A percentile compares a stretch with the other conserved stretches of the same genome.
Conservation (phyloP, 1,284 basidiomycete genomes). For the Wallemia hederae region DNA sequence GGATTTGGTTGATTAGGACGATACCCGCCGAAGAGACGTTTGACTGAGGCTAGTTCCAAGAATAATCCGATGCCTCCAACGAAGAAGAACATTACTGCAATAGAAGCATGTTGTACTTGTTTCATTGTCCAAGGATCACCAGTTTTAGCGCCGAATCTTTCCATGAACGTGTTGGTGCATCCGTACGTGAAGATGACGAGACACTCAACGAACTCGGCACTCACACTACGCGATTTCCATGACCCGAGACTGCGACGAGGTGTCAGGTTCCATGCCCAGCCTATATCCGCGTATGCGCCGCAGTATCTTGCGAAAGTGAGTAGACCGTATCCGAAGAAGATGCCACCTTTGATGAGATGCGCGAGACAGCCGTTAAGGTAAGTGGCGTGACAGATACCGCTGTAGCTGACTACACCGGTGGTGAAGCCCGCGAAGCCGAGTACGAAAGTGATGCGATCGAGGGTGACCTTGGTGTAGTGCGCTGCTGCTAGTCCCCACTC, state of each 20-base stretch:
- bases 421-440: constrained; percentile 34
- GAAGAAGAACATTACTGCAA: constrained; percentile 70
- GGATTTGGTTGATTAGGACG: constrained; percentile 53
- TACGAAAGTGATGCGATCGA: constrained; percentile 34
- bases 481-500: constrained; percentile 4
- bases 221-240: constrained; percentile 17
- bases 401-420: constrained; percentile 44
- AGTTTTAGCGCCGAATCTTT: constrained; percentile 47
- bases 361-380: constrained; percentile 61
- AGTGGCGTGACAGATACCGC: constrained; percentile 44
- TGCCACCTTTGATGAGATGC: constrained; percentile 73
- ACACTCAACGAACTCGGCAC: constrained; percentile 69
- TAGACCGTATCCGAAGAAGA: constrained; percentile 74
- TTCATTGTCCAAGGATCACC: constrained; percentile 73
- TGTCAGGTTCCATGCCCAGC: constrained; percentile 74
- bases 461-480: constrained; percentile 19
- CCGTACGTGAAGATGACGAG: constrained; percentile 69
- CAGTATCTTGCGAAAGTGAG: constrained; percentile 70
- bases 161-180: constrained; percentile 84
- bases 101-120: constrained; percentile 79
- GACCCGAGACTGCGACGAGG: constrained; percentile 7
- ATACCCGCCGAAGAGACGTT: constrained; percentile 20
- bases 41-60: constrained; percentile 5
- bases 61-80: constrained; percentile 57
- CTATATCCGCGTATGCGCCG: constrained; percentile 56